phyloP scores from a whole-genome alignment of 306 rosid genomes.

The Sindora glabra region DNA sequence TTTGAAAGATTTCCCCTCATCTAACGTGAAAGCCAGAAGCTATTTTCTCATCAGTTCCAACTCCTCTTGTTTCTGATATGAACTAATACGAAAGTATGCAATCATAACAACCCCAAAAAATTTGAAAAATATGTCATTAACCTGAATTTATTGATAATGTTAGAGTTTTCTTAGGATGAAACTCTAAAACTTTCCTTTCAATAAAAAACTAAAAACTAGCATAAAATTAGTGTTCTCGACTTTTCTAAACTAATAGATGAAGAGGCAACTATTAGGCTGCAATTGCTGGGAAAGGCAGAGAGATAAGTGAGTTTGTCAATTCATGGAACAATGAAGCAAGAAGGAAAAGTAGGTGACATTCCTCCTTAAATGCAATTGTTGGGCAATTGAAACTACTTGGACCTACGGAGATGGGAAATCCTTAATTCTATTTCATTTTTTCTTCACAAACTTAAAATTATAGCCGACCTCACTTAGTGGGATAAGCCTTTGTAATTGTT shows the following conservation, averaged over 20 bases:
- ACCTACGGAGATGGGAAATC: background rate
- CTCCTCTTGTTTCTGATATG: background rate
- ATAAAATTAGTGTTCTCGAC: background rate
- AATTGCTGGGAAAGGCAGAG: background rate
- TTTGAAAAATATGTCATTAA: background rate
- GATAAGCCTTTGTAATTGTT: too few species aligned
- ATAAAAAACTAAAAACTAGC: background rate
- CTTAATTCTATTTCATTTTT: background rate
- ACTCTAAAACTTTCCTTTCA: background rate
- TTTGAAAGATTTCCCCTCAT: too few species aligned
- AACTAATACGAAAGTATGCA: background rate
- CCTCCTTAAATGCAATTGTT: background rate
- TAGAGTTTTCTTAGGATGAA: background rate
- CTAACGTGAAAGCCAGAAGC: too few species aligned
- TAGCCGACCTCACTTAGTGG: too few species aligned
- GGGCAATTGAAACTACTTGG: background rate
- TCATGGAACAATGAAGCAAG: background rate
- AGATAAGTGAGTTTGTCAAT: background rate
- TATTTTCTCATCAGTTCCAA: background rate
- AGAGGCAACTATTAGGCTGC: background rate
- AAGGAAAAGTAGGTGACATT: background rate
- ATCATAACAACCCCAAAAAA: background rate
- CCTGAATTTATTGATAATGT: too few species aligned
- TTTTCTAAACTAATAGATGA: background rate
- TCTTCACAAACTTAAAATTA: background rate